Evolutionary conservation across 345 rosid genomes (phyloP), one percentile per base, ranked within the genome.

Genomic region (Gossypium herbaceum): DNA sequence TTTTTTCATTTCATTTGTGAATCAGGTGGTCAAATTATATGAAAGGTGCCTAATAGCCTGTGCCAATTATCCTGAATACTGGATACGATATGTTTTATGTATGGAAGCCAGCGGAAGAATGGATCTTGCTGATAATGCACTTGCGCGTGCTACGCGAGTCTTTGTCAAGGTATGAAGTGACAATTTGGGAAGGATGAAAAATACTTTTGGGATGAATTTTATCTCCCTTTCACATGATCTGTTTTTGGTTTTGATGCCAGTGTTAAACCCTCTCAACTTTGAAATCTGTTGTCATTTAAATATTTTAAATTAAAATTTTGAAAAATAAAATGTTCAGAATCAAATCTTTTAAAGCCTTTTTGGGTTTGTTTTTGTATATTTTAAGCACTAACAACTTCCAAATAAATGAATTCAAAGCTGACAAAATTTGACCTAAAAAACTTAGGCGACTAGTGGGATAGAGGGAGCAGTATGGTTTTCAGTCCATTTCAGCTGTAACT

Each of bases 31-130:
- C 77, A 95, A 91, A 86, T 76, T 95, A 73, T 95, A 90, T 82
- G 99, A 96, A 86, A 90, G 98, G 78, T 96, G 98, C 83, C 78
- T 96, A 25, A 86, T 96, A 79, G 97, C 99, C 15, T 96, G 99
- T 77, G 98, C 99, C 47, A 96, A 86, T 81, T 96, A 96, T 84
- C 89, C 98, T 0, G 97, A 90, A 68, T 93, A 90, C 75, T 96
- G 99, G 99, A 86, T 90, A 67, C 87, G 97, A 9, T 96, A 96
- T 82, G 82, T 89, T 69, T 81, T 90, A 83, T 82, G 91, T 85
- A 92, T 93, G 99, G 87, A 88, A 84, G 84, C 82, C 71, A 86
- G 82, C 77, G 92, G 90, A 80, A 93, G 89, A 64, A 78, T 80
- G 89, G 99, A 96, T 80, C 91, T 93, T 82, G 97, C 91, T 19